These are phyloP conservation scores for Cladosporium velox DNA, from an alignment of 2,329 filamentous ascomycete genomes.

Conservation along the genomic window DNA sequence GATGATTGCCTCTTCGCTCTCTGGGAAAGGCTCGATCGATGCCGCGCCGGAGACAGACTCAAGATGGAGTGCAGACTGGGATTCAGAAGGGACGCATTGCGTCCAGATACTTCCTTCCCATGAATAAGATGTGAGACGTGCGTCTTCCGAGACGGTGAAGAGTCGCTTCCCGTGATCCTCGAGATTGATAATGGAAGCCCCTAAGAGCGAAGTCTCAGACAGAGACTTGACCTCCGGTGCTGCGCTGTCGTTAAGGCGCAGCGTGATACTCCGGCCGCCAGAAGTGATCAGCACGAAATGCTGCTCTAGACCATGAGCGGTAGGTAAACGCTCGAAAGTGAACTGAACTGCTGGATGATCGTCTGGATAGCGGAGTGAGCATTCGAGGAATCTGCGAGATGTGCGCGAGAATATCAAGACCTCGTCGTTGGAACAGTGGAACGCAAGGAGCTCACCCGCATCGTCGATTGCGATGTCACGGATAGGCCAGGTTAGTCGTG, in stretches of 20 bases:
- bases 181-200: constrained; percentile 28
- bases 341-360: constrained; percentile 64
- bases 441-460: constrained; percentile 64
- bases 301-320: constrained; percentile 34
- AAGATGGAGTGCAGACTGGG: constrained; percentile 19
- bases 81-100: constrained; percentile 20
- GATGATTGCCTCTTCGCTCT: constrained; percentile 30
- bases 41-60: constrained; percentile 26
- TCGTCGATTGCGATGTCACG: constrained; percentile 66
- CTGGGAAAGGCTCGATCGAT: constrained; percentile 26
- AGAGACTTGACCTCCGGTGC: constrained; percentile 21
- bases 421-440: constrained; percentile 60
- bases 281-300: constrained; percentile 63
- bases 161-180: constrained; percentile 24
- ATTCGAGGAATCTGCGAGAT: constrained; percentile 59
- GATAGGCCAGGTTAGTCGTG: constrained; percentile 35
- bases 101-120: constrained; percentile 27
- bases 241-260: background rate
- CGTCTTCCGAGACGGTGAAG: constrained; percentile 31
- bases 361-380: constrained; percentile 56
- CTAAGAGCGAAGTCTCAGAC: constrained; percentile 30
- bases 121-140: constrained; percentile 23
- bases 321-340: constrained; percentile 57
- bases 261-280: constrained; percentile 59
- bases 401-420: constrained; percentile 66